A percentile compares a stretch with the other conserved stretches of the same genome.
Conservation (phyloP, 495 filamentous ascomycete genomes). For the Evernia prunastri region DNA sequence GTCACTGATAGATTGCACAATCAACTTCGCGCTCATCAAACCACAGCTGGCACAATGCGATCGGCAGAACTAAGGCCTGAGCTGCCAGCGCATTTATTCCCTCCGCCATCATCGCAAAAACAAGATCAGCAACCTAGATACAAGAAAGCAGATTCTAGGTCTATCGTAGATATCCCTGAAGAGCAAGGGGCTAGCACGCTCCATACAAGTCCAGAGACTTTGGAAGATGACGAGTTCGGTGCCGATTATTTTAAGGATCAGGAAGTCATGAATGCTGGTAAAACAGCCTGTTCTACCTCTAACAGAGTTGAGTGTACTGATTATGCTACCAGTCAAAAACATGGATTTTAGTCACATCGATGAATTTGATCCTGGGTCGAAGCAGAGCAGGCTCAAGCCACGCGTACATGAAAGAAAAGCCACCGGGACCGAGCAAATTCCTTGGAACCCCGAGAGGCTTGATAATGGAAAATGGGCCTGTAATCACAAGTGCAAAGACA, state of each 20-base stretch:
- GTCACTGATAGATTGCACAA: conserved; percentile 13
- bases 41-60: conserved; percentile 67
- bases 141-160: background rate
- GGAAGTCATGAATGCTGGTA: conserved; percentile 45
- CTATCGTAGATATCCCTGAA: conserved; percentile 14
- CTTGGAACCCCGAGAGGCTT: conserved; percentile 49
- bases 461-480: conserved; percentile 83
- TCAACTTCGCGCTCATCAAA: background rate
- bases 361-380: conserved; percentile 27
- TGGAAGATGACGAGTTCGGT: conserved; percentile 44
- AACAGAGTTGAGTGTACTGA: background rate
- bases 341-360: conserved; percentile 44
- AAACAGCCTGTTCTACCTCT: background rate
- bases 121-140: background rate
- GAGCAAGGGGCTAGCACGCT: conserved; percentile 12
- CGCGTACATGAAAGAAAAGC: background rate
- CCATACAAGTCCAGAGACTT: conserved; percentile 12
- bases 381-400: background rate
- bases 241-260: conserved; percentile 51
- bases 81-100: conserved; percentile 53
- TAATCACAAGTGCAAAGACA: conserved; percentile 76
- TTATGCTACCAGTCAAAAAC: background rate
- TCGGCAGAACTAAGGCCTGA: conserved; percentile 55
- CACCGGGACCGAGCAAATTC: conserved; percentile 17
- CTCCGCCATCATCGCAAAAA: conserved; percentile 18